phyloP scores from a whole-genome alignment of 495 filamentous ascomycete species.

The Extremus antarcticus region DNA sequence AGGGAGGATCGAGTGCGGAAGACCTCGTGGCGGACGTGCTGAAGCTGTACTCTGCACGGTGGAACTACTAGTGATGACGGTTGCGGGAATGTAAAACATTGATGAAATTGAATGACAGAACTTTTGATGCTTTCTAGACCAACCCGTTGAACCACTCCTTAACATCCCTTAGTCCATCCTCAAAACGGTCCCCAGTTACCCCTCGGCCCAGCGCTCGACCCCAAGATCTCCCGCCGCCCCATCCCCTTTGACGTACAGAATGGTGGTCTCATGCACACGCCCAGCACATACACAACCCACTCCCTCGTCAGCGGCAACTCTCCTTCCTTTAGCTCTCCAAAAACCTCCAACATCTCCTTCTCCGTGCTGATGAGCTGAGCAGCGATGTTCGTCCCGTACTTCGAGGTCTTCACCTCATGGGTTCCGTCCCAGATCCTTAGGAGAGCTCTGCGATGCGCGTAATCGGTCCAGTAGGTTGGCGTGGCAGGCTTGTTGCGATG shows the following conservation, averaged over 20 bases:
- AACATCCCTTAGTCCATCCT: too few relatives aligned
- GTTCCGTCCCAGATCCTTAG: slow-evolving; percentile 4
- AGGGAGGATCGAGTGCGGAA: slow-evolving; percentile 52
- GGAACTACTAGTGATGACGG: background rate
- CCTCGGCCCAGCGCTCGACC: background rate
- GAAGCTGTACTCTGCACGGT: background rate
- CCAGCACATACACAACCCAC: slow-evolving; percentile 10
- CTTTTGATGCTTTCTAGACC: background rate
- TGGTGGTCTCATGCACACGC: background rate
- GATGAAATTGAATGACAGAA: background rate
- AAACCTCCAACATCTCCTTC: background rate
- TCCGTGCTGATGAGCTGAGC: background rate
- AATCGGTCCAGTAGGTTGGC: slow-evolving; percentile 12
- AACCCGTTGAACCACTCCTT: too few relatives aligned
- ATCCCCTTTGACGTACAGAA: slow-evolving; percentile 1
- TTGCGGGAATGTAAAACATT: too few relatives aligned
- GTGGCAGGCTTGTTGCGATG: background rate
- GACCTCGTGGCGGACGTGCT: slow-evolving; percentile 64
- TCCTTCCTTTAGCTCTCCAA: background rate
- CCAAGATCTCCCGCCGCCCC: slow-evolving; percentile 4
- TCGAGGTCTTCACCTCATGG: background rate
- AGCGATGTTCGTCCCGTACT: background rate
- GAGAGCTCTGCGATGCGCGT: slow-evolving; percentile 2
- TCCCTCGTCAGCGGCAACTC: background rate
- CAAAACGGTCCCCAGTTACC: slow-evolving; percentile 9